Conservation (phyloP, 495 filamentous ascomycete genomes). For the Penicillium atrosanguineum region DNA sequence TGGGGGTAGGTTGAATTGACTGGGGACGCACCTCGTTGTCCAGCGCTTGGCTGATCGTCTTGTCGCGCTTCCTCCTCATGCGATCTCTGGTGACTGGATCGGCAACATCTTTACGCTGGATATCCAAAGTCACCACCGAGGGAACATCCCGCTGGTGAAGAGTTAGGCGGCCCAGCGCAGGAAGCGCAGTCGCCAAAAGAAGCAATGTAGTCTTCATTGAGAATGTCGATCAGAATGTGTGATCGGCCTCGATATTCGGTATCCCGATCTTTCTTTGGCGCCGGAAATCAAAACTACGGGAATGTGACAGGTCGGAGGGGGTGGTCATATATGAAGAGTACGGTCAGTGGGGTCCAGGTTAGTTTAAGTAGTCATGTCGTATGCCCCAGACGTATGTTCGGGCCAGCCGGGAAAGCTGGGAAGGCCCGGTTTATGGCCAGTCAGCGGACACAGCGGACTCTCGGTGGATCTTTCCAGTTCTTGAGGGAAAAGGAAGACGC, state of each 20-base stretch:
- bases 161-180: conserved; percentile 19
- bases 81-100: conserved; percentile 35
- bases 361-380: conserved; percentile 3
- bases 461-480: not conserved
- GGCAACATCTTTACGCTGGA: conserved; percentile 34
- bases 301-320: not conserved
- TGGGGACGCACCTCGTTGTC: conserved; percentile 40
- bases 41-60: conserved; percentile 29
- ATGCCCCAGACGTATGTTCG: conserved; percentile 2
- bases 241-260: not conserved
- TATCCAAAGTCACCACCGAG: conserved; percentile 37
- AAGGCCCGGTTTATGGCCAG: conserved; percentile 2
- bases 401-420: conserved; percentile 4
- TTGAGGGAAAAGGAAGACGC: not conserved
- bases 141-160: conserved; percentile 35
- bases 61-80: conserved; percentile 35
- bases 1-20: not conserved
- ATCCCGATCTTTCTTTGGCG: not conserved
- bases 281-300: not conserved
- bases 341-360: not conserved
- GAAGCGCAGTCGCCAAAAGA: conserved; percentile 17
- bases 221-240: not conserved
- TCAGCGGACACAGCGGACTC: conserved; percentile 1
- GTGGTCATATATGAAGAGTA: not conserved
- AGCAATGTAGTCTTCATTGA: conserved; percentile 22